Evolutionary conservation across 495 filamentous ascomycete genomes (phyloP).

Genomic region (Platismatia glauca): DNA sequence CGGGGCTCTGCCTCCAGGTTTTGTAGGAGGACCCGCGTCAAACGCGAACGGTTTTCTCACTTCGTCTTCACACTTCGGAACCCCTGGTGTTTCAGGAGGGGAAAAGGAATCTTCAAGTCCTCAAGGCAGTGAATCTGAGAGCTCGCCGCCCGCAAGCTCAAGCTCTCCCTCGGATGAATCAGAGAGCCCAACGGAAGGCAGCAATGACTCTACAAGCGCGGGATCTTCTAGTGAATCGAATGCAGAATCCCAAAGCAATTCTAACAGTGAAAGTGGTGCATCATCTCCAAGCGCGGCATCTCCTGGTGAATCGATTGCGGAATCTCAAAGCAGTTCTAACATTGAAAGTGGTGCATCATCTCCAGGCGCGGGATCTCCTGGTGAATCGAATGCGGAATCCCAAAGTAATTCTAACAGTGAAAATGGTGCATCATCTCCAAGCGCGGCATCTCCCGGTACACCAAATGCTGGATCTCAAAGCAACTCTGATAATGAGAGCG

Average conservation of each 20-base stretch:
- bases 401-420: conserved; percentile 1
- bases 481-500: not conserved
- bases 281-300: not conserved
- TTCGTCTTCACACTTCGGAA: not conserved
- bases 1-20: not conserved
- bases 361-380: not conserved
- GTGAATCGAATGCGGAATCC: not conserved
- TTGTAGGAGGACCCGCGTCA: not conserved
- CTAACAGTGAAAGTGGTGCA: not conserved
- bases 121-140: not conserved
- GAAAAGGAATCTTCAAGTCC: not conserved
- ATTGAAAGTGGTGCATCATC: not conserved
- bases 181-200: not conserved
- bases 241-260: not conserved
- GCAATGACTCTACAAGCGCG: not conserved
- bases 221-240: not conserved
- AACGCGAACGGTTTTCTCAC: not conserved
- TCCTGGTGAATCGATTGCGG: not conserved
- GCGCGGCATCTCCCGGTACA: not conserved
- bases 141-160: not conserved
- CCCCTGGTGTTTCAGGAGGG: not conserved
- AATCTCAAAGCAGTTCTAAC: not conserved
- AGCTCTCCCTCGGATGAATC: not conserved
- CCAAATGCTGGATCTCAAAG: not conserved
- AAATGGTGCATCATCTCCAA: not conserved